Conservation (phyloP, 805 yeast species). For the Cyberlindnera meyerae region DNA sequence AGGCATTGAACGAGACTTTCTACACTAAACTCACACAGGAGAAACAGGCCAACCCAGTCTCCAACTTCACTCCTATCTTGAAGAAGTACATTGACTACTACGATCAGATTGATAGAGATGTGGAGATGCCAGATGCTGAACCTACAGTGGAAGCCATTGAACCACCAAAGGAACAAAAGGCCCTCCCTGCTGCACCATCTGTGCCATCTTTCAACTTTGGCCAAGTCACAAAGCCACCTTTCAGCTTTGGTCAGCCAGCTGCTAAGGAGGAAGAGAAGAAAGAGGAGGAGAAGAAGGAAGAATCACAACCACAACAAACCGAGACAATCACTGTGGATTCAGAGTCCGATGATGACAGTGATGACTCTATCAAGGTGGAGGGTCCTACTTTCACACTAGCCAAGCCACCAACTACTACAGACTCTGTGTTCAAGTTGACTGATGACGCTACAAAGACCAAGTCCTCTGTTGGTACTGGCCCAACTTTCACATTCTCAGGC, state of each 20-base stretch:
- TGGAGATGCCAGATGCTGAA: conserved; percentile 20
- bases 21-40: conserved; percentile 41
- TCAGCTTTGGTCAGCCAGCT: conserved; percentile 7
- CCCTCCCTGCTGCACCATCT: conserved; percentile 15
- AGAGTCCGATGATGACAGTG: conserved; percentile 40
- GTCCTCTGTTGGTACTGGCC: conserved; percentile 33
- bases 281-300: conserved; percentile 11
- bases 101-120: conserved; percentile 32
- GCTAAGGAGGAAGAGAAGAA: conserved; percentile 1
- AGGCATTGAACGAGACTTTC: conserved; percentile 64
- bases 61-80: conserved; percentile 50
- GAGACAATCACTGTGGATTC: conserved; percentile 25
- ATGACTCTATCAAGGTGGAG: conserved; percentile 60
- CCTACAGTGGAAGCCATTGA: conserved; percentile 3
- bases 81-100: conserved; percentile 56
- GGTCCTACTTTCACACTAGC: conserved; percentile 63
- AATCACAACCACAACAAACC: conserved; percentile 2
- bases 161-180: conserved; percentile 12
- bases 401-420: conserved; percentile 42
- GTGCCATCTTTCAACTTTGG: conserved; percentile 16
- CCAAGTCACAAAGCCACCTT: conserved; percentile 8
- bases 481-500: conserved; percentile 35
- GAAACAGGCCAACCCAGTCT: conserved; percentile 41
- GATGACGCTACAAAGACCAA: conserved; percentile 15
- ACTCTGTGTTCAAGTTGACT: conserved; percentile 46